Conservation (phyloP, 169 alveolate genomes). For the Perkinsus chesapeaki region DNA sequence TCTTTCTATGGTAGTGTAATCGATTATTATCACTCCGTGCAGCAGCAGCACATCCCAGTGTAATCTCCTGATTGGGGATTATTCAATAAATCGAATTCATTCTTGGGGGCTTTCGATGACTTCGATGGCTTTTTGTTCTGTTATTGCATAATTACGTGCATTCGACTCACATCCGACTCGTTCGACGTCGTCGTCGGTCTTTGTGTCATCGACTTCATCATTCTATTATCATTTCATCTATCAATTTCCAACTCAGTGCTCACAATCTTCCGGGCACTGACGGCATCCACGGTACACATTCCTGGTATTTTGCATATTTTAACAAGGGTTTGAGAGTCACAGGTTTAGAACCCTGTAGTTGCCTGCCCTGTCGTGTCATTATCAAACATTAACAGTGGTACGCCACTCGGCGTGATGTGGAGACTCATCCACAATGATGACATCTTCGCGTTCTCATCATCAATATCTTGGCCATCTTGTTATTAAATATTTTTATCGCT, state of each 20-base stretch:
- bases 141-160: not conserved
- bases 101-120: not conserved
- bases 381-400: too few relatives aligned
- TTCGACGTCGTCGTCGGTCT: not conserved
- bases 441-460: too few relatives aligned
- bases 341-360: too few relatives aligned
- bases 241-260: too few relatives aligned
- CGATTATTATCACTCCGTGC: not conserved
- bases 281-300: too few relatives aligned
- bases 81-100: not conserved
- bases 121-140: not conserved
- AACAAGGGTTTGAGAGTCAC: too few relatives aligned
- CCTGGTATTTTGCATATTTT: too few relatives aligned
- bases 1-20: not conserved
- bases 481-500: not conserved
- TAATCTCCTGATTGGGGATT: not conserved
- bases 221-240: too few relatives aligned
- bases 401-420: too few relatives aligned
- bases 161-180: not conserved
- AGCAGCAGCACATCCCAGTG: not conserved
- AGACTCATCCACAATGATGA: too few relatives aligned
- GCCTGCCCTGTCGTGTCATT: too few relatives aligned
- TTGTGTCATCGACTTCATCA: not conserved
- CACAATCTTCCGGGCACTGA: too few relatives aligned
- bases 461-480: not conserved